phyloP scores from a whole-genome alignment of 73 alveolate species.

The Blepharisma stoltei region DNA sequence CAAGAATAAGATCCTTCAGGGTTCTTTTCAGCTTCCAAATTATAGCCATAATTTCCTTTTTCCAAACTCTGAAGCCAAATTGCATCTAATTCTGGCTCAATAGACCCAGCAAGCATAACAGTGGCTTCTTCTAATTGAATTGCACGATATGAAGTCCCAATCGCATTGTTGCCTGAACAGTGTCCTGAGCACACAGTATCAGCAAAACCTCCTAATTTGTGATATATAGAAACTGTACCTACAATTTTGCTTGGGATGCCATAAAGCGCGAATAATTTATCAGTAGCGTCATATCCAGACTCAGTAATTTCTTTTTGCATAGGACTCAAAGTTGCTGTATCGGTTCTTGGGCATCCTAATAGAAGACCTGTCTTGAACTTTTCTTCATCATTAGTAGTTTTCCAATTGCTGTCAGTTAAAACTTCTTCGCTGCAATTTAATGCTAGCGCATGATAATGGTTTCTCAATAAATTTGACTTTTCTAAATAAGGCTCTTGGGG shows the following conservation, averaged over 20 bases:
- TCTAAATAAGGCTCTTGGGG: too few relatives aligned
- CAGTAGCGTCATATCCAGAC: not conserved
- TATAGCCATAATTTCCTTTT: conserved; percentile 53
- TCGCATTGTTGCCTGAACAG: conserved; percentile 60
- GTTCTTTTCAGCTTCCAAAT: conserved; percentile 36
- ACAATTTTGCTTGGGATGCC: not conserved
- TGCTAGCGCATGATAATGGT: too few relatives aligned
- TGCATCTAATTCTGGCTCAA: conserved; percentile 57
- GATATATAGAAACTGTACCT: not conserved
- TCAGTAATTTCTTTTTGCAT: not conserved
- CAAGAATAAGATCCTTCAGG: too few relatives aligned
- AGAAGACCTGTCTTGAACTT: not conserved
- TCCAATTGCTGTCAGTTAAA: too few relatives aligned
- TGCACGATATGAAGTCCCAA: conserved; percentile 68
- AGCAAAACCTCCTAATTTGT: conserved; percentile 34
- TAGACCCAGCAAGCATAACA: conserved; percentile 69
- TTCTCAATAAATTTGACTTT: too few relatives aligned
- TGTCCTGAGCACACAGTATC: conserved; percentile 52
- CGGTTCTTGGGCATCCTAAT: not conserved
- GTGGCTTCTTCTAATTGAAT: conserved; percentile 59
- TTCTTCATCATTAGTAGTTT: too few relatives aligned
- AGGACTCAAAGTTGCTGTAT: not conserved
- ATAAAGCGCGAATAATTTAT: not conserved
- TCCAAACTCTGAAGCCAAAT: conserved; percentile 14
- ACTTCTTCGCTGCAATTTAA: too few relatives aligned